phyloP scores from a whole-genome alignment of 2,329 filamentous ascomycete species.

The Pseudocercospora musae region DNA sequence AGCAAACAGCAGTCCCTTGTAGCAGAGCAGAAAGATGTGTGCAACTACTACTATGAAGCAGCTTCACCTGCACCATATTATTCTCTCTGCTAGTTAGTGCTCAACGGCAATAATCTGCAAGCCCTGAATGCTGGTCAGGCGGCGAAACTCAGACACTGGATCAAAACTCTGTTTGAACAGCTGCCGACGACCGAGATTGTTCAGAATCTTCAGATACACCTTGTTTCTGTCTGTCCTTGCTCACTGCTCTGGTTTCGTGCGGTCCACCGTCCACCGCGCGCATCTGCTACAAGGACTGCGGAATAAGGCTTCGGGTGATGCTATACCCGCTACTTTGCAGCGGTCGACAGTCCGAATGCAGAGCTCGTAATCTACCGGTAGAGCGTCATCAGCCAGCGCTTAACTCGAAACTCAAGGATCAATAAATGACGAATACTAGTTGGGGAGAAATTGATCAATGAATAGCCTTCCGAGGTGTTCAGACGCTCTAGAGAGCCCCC shows the following conservation, averaged over 20 bases:
- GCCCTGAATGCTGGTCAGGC: neutral
- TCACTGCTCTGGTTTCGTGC: neutral
- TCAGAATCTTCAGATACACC: neutral
- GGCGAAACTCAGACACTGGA: neutral
- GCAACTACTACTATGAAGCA: neutral
- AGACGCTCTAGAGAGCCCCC: neutral
- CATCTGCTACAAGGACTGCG: neutral
- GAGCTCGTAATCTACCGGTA: neutral
- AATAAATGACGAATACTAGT: neutral
- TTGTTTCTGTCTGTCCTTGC: neutral
- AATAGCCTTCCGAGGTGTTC: too few relatives aligned
- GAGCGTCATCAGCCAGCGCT: neutral
- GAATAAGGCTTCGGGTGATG: conserved; percentile 1
- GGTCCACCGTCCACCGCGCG: neutral
- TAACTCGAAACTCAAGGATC: neutral
- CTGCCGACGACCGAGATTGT: neutral
- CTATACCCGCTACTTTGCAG: neutral
- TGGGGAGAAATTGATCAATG: too few relatives aligned
- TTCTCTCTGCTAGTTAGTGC: neutral
- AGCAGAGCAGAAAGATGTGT: neutral
- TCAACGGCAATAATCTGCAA: neutral
- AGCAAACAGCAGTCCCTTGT: neutral
- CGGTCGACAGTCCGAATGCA: neutral
- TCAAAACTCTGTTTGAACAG: neutral
- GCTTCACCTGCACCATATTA: neutral